Evolutionary conservation across 495 filamentous ascomycete species (phyloP).

Genomic region (Trichocladium antarcticum): DNA sequence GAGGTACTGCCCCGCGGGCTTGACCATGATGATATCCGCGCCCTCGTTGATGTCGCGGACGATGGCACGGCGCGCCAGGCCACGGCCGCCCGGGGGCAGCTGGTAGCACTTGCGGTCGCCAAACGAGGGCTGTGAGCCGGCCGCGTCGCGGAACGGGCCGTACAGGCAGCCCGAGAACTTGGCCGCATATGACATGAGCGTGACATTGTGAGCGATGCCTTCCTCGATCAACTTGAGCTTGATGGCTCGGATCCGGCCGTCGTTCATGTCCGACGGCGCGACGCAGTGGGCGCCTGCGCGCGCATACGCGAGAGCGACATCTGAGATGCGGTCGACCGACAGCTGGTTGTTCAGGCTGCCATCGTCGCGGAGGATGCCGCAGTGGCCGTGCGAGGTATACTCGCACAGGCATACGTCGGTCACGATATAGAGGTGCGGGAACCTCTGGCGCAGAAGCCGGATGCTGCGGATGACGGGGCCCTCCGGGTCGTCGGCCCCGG

Average conservation of each 20-base stretch:
- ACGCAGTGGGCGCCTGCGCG: slow-evolving; percentile 91
- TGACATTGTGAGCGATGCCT: slow-evolving; percentile 75
- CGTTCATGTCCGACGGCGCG: slow-evolving; percentile 97
- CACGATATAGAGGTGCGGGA: slow-evolving; percentile 81
- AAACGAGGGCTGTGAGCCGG: slow-evolving; percentile 83
- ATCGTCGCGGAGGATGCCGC: slow-evolving; percentile 86
- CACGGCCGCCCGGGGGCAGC: slow-evolving; percentile 79
- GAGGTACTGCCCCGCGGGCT: slow-evolving; percentile 84
- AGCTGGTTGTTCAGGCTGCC: slow-evolving; percentile 83
- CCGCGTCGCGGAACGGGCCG: slow-evolving; percentile 93
- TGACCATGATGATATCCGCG: slow-evolving; percentile 98
- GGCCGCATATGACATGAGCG: slow-evolving; percentile 94
- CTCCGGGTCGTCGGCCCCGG: slow-evolving; percentile 82
- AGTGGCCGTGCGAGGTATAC: slow-evolving; percentile 98
- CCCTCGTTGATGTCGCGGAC: slow-evolving; percentile 81
- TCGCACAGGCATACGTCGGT: slow-evolving; percentile 95
- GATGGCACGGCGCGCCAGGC: slow-evolving; percentile 89
- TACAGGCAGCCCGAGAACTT: slow-evolving; percentile 96
- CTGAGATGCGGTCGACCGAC: slow-evolving; percentile 84
- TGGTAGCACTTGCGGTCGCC: slow-evolving; percentile 96
- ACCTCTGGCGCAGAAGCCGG: slow-evolving; percentile 64
- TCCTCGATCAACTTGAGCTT: slow-evolving; percentile 91
- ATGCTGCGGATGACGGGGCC: slow-evolving; percentile 85
- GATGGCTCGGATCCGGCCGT: slow-evolving; percentile 89
- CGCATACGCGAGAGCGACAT: slow-evolving; percentile 88